Evolutionary conservation across 1,139 yeast genomes (phyloP).

Genomic region (Zygosaccharomyces sapae): DNA sequence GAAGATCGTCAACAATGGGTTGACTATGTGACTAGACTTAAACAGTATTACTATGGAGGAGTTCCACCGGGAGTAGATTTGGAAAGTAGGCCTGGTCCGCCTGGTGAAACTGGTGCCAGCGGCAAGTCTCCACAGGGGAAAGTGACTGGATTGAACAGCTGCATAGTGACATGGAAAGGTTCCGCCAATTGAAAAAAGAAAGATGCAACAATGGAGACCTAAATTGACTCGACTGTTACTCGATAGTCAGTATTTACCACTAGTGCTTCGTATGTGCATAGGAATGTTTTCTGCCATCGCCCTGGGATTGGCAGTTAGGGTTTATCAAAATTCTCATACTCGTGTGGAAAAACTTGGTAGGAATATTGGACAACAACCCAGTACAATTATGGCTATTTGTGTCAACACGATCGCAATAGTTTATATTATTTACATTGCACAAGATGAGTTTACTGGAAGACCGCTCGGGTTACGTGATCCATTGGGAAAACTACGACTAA

Average conservation of each 20-base stretch:
- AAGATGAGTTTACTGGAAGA: conserved; percentile 87
- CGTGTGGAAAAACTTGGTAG: conserved; percentile 34
- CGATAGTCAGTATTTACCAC: conserved; percentile 76
- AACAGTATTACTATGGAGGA: conserved; percentile 29
- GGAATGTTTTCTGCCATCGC: conserved; percentile 59
- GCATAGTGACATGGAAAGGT: conserved; percentile 29
- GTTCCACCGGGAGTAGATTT: conserved; percentile 1
- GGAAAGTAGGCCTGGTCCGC: conserved; percentile 2
- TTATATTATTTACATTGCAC: conserved; percentile 75
- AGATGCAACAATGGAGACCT: conserved; percentile 63
- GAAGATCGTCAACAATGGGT: conserved; percentile 34
- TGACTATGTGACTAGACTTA: conserved; percentile 28
- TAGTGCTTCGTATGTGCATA: conserved; percentile 67
- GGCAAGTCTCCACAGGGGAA: conserved; percentile 16
- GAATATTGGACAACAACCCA: conserved; percentile 70
- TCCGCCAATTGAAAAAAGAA: conserved; percentile 43
- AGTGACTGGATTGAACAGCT: conserved; percentile 26
- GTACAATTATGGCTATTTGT: conserved; percentile 86
- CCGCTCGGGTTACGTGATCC: conserved; percentile 78
- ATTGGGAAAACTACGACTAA: conserved; percentile 69
- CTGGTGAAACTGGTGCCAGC: conserved; percentile 3
- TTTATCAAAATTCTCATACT: conserved; percentile 48
- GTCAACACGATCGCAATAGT: conserved; percentile 77
- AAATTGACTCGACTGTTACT: conserved; percentile 55
- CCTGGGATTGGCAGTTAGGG: conserved; percentile 62